A percentile compares a stretch with the other conserved stretches of the same genome.
phyloP scores from a whole-genome alignment of 768 basidiomycete species.

The Leccinum obscurum region DNA sequence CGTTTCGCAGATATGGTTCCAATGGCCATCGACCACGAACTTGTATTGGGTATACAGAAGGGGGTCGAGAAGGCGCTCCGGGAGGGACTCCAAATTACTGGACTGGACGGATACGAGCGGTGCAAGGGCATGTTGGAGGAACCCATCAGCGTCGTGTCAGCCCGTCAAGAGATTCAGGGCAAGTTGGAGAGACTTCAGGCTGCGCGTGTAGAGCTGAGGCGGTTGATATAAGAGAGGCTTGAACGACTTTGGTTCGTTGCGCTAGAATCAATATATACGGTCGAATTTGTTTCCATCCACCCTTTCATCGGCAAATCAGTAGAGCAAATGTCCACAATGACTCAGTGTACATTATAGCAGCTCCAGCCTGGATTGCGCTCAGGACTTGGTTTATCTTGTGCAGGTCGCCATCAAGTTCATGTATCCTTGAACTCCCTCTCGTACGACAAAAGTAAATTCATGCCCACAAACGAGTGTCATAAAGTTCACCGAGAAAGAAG shows the following conservation, averaged over 20 bases:
- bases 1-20: slow-evolving; percentile 46
- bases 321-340: background rate
- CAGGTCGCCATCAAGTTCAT: background rate
- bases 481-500: background rate
- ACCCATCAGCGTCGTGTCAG: slow-evolving; percentile 41
- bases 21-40: slow-evolving; percentile 40
- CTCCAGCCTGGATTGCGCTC: background rate
- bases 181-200: slow-evolving; percentile 50
- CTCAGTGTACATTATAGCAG: background rate
- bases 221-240: slow-evolving; percentile 16
- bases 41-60: slow-evolving; percentile 42
- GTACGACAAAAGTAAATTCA: background rate
- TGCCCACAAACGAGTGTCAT: background rate
- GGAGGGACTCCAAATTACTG: slow-evolving; percentile 52
- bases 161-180: slow-evolving; percentile 49
- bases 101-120: slow-evolving; percentile 43
- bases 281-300: background rate
- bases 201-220: slow-evolving; percentile 42
- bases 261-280: background rate
- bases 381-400: no score
- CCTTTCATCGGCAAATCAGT: background rate
- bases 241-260: background rate
- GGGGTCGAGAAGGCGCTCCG: slow-evolving; percentile 44
- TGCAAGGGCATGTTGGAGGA: slow-evolving; percentile 57
- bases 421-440: background rate